phyloP scores from a whole-genome alignment of 2,329 filamentous ascomycete species.

The Botryotinia convoluta region DNA sequence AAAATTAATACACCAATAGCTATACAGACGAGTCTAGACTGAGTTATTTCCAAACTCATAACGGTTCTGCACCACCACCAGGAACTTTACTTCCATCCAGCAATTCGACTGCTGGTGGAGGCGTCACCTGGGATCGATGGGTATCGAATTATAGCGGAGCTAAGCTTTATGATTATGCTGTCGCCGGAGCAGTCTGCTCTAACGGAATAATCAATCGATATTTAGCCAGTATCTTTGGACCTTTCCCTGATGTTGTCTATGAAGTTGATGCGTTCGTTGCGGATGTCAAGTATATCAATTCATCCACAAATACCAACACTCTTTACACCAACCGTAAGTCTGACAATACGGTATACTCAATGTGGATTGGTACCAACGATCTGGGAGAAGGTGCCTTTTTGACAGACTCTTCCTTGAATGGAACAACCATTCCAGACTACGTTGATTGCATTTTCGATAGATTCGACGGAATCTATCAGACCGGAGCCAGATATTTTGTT shows the following conservation, averaged over 20 bases:
- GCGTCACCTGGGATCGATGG: slow-evolving; percentile 66
- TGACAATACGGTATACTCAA: slow-evolving; percentile 66
- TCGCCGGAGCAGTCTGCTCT: slow-evolving; percentile 69
- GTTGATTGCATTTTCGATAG: slow-evolving; percentile 65
- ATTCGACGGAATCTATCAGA: slow-evolving; percentile 61
- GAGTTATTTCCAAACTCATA: slow-evolving; percentile 57
- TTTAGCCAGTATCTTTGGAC: slow-evolving; percentile 48
- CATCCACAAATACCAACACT: slow-evolving; percentile 37
- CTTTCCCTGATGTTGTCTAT: slow-evolving; percentile 62
- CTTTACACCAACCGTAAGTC: slow-evolving; percentile 47
- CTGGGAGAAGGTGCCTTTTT: slow-evolving; percentile 65
- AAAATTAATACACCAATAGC: slow-evolving; percentile 29
- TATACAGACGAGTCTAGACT: slow-evolving; percentile 72
- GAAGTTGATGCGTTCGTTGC: slow-evolving; percentile 56
- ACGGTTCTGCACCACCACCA: slow-evolving; percentile 59
- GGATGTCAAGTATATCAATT: slow-evolving; percentile 43
- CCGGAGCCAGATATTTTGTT: slow-evolving; percentile 68
- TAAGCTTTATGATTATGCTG: slow-evolving; percentile 66
- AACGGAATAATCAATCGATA: slow-evolving; percentile 62
- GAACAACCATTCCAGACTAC: slow-evolving; percentile 62
- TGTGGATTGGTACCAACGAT: slow-evolving; percentile 84
- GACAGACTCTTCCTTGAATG: slow-evolving; percentile 56
- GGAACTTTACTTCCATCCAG: slow-evolving; percentile 49
- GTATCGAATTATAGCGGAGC: slow-evolving; percentile 58
- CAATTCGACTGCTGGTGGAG: slow-evolving; percentile 60